Conservation (phyloP, 306 rosid species). For the Vigna trinervia region DNA sequence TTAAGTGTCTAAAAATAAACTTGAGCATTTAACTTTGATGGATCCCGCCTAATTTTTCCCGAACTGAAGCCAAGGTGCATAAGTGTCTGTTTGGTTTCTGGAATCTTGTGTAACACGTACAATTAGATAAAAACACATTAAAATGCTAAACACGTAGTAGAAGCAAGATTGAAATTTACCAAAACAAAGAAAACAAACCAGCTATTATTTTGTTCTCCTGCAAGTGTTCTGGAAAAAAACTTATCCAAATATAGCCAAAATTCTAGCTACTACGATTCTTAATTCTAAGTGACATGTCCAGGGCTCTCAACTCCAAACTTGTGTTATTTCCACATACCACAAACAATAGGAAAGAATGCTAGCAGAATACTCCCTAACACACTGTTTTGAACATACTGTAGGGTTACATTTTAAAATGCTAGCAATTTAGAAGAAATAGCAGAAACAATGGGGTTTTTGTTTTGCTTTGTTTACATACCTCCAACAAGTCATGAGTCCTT, state of each 20-base stretch:
- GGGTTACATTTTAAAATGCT: too few relatives aligned
- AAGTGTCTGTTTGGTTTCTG: too few relatives aligned
- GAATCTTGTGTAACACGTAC: too few relatives aligned
- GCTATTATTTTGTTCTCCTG: too few relatives aligned
- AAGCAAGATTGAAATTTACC: background rate
- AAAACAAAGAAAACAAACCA: too few relatives aligned
- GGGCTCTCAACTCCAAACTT: background rate
- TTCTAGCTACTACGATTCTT: background rate
- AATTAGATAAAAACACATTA: background rate
- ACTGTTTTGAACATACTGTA: too few relatives aligned
- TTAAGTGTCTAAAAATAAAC: too few relatives aligned
- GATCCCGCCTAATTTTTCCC: background rate
- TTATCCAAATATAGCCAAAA: background rate
- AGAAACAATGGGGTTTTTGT: background rate
- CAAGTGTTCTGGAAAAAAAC: too few relatives aligned
- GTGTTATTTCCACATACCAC: background rate
- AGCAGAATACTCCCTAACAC: too few relatives aligned
- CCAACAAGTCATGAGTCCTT: conserved; percentile 89
- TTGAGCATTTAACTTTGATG: background rate
- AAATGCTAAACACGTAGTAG: too few relatives aligned
- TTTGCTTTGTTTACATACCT: conserved; percentile 55
- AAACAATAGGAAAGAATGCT: too few relatives aligned
- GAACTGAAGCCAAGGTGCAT: too few relatives aligned
- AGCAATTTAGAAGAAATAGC: background rate
- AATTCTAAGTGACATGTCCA: background rate